Percentiles rank a stretch among this genome's conserved stretches.
phyloP scores from a whole-genome alignment of 1,284 basidiomycete species.

The Bondarzewia mesenterica region DNA sequence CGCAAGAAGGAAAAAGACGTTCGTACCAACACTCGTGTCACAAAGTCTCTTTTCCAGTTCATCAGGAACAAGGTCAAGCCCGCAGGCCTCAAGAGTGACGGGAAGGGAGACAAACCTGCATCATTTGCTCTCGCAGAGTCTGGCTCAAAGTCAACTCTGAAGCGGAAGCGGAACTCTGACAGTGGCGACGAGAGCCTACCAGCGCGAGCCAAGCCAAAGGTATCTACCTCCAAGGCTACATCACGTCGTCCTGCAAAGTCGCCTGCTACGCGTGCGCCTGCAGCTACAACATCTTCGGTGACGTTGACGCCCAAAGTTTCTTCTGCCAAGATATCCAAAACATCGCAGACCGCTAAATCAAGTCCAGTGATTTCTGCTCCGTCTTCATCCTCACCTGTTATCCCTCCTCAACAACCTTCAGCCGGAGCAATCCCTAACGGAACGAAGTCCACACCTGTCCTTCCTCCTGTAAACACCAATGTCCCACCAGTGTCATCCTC shows the following conservation, averaged over 20 bases:
- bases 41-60: constrained; percentile 31
- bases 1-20: constrained; percentile 33
- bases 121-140: constrained; percentile 8
- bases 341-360: not conserved
- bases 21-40: constrained; percentile 32
- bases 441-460: not conserved
- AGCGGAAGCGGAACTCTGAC: constrained; percentile 1
- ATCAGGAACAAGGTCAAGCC: constrained; percentile 22
- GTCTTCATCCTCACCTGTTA: not conserved
- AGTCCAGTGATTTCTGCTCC: not conserved
- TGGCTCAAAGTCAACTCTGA: not conserved
- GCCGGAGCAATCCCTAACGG: not conserved
- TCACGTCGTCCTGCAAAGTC: not conserved
- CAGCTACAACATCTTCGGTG: not conserved
- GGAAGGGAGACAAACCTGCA: constrained; percentile 17
- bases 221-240: not conserved
- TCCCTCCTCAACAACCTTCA: not conserved
- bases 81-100: constrained; percentile 14
- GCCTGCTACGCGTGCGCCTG: not conserved
- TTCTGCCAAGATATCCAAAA: not conserved
- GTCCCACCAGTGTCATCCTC: not conserved
- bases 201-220: not conserved
- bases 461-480: not conserved
- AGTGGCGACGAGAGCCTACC: constrained; percentile 4
- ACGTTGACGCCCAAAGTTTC: not conserved